Conservation (phyloP, 441 rosid genomes). For the Euphorbia schlechtendalii region DNA sequence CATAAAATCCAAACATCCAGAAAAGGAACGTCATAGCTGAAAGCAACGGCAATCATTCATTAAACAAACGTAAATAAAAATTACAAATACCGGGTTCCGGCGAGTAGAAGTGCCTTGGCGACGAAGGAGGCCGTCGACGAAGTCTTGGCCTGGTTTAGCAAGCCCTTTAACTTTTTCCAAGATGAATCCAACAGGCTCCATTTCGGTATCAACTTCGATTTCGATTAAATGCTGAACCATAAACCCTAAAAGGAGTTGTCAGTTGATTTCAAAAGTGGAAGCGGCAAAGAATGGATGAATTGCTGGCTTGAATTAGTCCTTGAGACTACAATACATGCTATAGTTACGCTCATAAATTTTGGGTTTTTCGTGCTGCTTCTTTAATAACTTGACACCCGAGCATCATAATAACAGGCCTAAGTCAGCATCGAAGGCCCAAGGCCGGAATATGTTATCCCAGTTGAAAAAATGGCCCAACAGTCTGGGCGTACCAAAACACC, state of each 20-base stretch:
- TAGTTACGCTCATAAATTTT: too few species aligned
- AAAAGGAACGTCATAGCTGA: not conserved
- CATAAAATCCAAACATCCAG: not conserved
- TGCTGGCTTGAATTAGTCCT: not conserved
- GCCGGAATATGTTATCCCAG: too few species aligned
- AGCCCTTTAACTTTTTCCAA: slow-evolving; percentile 44
- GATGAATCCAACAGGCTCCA: slow-evolving; percentile 48
- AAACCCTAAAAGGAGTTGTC: slow-evolving; percentile 5
- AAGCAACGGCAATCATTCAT: not conserved
- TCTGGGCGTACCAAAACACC: too few species aligned
- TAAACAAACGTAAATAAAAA: not conserved
- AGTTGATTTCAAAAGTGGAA: not conserved
- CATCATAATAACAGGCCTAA: too few species aligned
- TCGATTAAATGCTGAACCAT: not conserved
- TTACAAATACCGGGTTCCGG: slow-evolving; percentile 63
- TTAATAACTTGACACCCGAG: too few species aligned
- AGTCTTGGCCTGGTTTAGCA: slow-evolving; percentile 44
- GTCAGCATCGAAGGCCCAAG: too few species aligned
- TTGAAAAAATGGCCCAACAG: too few species aligned
- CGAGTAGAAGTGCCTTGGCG: slow-evolving; percentile 31
- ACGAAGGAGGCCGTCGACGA: slow-evolving; percentile 33
- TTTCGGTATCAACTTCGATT: too few species aligned
- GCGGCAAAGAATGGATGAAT: slow-evolving; percentile 6
- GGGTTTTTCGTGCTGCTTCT: too few species aligned
- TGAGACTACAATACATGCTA: not conserved